Base-by-base conservation (phyloP, 2,329 filamentous ascomycete species). In the Penicillium brasilianum region DNA sequence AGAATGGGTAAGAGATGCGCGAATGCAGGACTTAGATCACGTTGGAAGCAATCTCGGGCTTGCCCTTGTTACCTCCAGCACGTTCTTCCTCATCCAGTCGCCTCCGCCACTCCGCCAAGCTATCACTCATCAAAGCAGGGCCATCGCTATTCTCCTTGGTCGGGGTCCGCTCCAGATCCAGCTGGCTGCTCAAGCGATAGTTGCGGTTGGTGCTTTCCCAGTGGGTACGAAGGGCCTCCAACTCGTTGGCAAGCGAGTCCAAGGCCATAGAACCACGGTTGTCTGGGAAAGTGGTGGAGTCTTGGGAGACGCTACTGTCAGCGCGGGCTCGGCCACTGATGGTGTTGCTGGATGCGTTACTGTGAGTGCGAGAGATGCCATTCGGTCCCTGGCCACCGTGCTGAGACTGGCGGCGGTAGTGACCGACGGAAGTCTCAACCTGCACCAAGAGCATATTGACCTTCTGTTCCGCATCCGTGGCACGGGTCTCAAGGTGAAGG, bases 131-230 rank as follows among this genome's bases (percentile, higher is more conserved):
- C 25, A 76, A 72, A 14, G 63, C 70, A 36, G 68, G 64, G 4
- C 75, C 72, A 6, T 77, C 76, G 30, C 73, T 72, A 22, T 71
- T 76, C 39, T 81, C 80, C 67, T 78, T 80, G 14, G 80, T 81
- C 16, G 80, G 80, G 1, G 81, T 82, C 51, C 79, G 81, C 59
- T 97, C 93, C 69, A 96, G 93, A 74, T 97, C 93, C 70, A 96
- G 96, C 55, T 90, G 88, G 72, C 90, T 93, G 77, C 92, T 96
- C 48, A 97, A 81, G 25, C 95, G 90, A 77, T 98, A 97, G 71
- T 92, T 96, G 78, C 96, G 95, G 80, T 94, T 97, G 13, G 93
- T 97, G 41, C 90, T 92, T 79, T 98, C 93, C 95, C 95, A 99
- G 71, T 97, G 93, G 55, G 84, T 91, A 55, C 94, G 88, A 51